Percentiles rank a stretch among this genome's conserved stretches.
Evolutionary conservation across 1,139 yeast genomes (phyloP).

Genomic region (Hyphopichia pseudoburtonii): DNA sequence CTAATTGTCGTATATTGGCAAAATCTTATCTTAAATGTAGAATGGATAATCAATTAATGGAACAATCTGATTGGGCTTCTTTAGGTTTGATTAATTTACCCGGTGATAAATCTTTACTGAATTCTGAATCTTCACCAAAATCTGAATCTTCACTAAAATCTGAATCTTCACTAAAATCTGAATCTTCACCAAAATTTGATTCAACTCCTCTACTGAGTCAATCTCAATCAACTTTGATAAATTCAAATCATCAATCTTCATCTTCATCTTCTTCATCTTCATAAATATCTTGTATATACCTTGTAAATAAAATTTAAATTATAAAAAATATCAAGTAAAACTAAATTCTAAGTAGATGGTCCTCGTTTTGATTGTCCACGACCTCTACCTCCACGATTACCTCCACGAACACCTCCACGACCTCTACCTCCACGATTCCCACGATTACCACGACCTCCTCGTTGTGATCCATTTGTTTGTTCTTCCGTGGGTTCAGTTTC

Average conservation of each 20-base stretch:
- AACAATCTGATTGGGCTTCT: conserved; percentile 74
- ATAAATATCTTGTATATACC: neutral
- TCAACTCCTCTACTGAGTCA: too few relatives aligned
- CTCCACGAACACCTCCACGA: conserved; percentile 12
- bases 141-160: neutral
- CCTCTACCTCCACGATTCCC: conserved; percentile 30
- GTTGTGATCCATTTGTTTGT: conserved; percentile 18
- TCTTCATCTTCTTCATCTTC: neutral
- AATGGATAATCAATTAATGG: conserved; percentile 91
- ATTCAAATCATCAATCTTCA: neutral
- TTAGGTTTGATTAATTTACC: conserved; percentile 70
- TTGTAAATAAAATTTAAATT: neutral
- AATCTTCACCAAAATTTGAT: neutral
- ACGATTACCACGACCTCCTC: conserved; percentile 22
- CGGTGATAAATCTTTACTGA: conserved; percentile 39
- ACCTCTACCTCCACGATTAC: conserved; percentile 5
- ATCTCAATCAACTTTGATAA: too few relatives aligned
- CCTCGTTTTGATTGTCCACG: neutral
- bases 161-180: neutral
- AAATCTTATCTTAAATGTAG: conserved; percentile 80
- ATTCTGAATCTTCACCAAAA: neutral
- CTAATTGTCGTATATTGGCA: conserved; percentile 83
- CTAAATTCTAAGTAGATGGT: neutral
- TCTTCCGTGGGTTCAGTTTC: too few relatives aligned
- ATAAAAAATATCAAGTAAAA: neutral